phyloP scores from a whole-genome alignment of 768 basidiomycete species.

The Termitomyces bulborhizus region DNA sequence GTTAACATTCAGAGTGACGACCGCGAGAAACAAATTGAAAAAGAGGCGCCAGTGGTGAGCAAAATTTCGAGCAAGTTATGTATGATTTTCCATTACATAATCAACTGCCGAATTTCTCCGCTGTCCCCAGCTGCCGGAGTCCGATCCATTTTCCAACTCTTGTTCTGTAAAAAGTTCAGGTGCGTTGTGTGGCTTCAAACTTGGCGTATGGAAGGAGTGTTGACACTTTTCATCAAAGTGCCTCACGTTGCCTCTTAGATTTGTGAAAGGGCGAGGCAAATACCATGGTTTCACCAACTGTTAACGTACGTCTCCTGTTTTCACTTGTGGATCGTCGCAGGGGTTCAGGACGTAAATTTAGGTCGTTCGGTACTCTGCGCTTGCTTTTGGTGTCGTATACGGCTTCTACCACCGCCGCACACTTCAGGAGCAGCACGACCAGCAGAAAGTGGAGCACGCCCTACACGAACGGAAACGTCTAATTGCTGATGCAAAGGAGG shows the following conservation, averaged over 20 bases:
- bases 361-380: constrained; percentile 94
- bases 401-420: constrained; percentile 91
- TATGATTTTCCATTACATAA: constrained; percentile 26
- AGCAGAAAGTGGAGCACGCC: constrained; percentile 68
- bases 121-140: constrained; percentile 14
- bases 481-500: constrained; percentile 83
- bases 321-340: background rate
- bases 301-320: constrained; percentile 53
- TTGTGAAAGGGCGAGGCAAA: constrained; percentile 22
- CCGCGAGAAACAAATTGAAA: background rate
- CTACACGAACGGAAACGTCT: constrained; percentile 69
- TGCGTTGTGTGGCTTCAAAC: constrained; percentile 13
- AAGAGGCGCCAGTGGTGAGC: background rate
- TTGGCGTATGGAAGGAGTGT: background rate
- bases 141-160: constrained; percentile 21
- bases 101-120: constrained; percentile 40
- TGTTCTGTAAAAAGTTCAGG: constrained; percentile 27
- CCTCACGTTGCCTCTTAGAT: constrained; percentile 18
- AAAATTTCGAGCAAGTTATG: too few species aligned
- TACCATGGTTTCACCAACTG: constrained; percentile 66
- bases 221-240: background rate
- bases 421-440: constrained; percentile 75
- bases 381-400: constrained; percentile 82
- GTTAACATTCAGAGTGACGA: background rate
- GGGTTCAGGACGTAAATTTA: constrained; percentile 22